Percentiles rank a stretch among this genome's conserved stretches.
Conservation (phyloP, 2,329 filamentous ascomycete species). For the Acrocalymma vagum region DNA sequence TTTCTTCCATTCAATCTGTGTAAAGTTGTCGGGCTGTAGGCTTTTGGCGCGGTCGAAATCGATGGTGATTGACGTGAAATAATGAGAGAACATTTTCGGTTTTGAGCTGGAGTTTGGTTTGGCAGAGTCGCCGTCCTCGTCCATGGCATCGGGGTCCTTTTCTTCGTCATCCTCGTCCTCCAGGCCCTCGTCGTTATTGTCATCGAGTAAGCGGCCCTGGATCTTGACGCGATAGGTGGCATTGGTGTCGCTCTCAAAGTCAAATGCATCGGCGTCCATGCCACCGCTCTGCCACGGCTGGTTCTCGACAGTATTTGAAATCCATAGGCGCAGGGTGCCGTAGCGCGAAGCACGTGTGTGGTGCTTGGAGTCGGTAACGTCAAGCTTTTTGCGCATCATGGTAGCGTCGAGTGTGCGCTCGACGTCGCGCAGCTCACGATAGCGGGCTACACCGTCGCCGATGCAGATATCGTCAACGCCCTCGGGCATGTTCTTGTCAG, state of each 20-base stretch:
- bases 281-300: conserved; percentile 87
- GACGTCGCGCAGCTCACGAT: conserved; percentile 83
- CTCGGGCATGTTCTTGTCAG: conserved; percentile 93
- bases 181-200: conserved; percentile 47
- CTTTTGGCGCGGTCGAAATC: conserved; percentile 65
- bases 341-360: conserved; percentile 79
- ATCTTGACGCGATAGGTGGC: conserved; percentile 91
- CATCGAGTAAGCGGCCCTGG: conserved; percentile 80
- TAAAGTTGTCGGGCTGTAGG: conserved; percentile 70
- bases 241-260: conserved; percentile 79
- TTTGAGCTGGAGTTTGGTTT: conserved; percentile 45
- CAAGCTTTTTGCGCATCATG: conserved; percentile 92
- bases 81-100: conserved; percentile 72
- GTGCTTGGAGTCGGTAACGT: conserved; percentile 83
- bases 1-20: conserved; percentile 86
- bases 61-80: conserved; percentile 82
- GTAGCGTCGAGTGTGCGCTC: conserved; percentile 90
- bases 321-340: conserved; percentile 89
- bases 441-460: conserved; percentile 82
- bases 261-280: conserved; percentile 77
- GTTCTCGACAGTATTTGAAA: conserved; percentile 92
- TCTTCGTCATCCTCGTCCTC: conserved; percentile 40
- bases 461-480: conserved; percentile 81
- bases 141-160: conserved; percentile 62
- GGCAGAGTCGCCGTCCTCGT: conserved; percentile 54